phyloP scores from a whole-genome alignment of 2,329 filamentous ascomycete species.

The Trichoderma brevicompactum region DNA sequence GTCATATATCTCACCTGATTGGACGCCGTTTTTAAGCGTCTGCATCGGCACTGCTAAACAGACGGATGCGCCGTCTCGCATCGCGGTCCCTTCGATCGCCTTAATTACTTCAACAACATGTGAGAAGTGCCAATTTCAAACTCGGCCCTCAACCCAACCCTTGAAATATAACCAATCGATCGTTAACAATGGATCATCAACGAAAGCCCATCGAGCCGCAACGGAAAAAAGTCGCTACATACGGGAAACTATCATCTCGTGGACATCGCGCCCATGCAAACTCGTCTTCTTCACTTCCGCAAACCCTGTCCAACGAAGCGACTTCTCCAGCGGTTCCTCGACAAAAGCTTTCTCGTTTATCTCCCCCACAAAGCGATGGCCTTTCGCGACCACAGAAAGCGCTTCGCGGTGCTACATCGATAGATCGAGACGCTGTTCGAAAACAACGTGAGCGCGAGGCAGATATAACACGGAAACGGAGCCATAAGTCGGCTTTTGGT shows the following conservation, averaged over 20 bases:
- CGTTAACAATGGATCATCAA: constrained; percentile 14
- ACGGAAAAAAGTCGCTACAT: constrained; percentile 18
- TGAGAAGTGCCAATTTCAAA: background rate
- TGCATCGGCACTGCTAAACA: constrained; percentile 4
- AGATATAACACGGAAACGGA: constrained; percentile 9
- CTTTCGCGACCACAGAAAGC: constrained; percentile 6
- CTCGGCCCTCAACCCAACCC: background rate
- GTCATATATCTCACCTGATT: constrained; percentile 27
- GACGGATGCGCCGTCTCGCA: constrained; percentile 12
- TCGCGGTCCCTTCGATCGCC: constrained; percentile 8
- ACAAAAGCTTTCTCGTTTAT: background rate
- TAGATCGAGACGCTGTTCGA: background rate
- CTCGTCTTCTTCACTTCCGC: constrained; percentile 3
- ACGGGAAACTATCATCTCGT: constrained; percentile 21
- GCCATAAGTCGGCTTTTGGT: constrained; percentile 20
- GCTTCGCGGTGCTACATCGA: background rate
- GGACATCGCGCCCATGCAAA: background rate
- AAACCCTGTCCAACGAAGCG: background rate
- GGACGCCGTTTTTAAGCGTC: constrained; percentile 17
- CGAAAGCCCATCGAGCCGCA: background rate
- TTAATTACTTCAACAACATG: constrained; percentile 12
- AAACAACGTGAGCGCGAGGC: background rate
- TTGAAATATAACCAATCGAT: background rate
- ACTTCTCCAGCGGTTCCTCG: background rate
- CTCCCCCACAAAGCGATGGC: background rate